Evolutionary conservation across 768 basidiomycete genomes (phyloP).

Genomic region (Tulasnella sp.): DNA sequence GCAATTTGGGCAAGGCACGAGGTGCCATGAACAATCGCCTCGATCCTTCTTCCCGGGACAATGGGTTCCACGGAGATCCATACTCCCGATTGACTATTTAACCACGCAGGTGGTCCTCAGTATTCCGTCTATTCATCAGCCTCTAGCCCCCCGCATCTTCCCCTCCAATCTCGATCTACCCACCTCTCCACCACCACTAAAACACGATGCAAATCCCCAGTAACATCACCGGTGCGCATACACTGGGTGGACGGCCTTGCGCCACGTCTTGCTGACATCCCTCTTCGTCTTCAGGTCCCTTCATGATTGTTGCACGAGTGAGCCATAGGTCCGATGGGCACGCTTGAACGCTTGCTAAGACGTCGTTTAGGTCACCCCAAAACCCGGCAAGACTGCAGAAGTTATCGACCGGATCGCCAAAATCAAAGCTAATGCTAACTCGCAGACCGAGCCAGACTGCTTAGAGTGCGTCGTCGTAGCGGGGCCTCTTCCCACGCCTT

Average conservation of each 20-base stretch:
- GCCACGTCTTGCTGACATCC: background rate
- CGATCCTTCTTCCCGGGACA: background rate
- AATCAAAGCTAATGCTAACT: constrained; percentile 1
- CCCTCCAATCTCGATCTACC: constrained; percentile 6
- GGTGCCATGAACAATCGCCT: background rate
- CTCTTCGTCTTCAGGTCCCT: background rate
- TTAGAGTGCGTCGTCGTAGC: background rate
- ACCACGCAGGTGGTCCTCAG: background rate
- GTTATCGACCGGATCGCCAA: background rate
- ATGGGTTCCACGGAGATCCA: background rate
- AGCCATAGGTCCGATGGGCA: background rate
- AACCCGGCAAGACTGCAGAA: background rate
- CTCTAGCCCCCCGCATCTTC: background rate
- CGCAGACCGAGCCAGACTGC: background rate
- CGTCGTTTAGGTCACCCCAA: background rate
- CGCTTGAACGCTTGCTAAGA: background rate
- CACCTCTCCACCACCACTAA: background rate
- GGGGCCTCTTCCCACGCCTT: background rate
- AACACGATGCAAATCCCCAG: background rate
- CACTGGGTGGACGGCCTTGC: background rate
- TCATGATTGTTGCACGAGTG: constrained; percentile 8
- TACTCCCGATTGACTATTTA: background rate
- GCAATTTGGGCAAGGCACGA: background rate
- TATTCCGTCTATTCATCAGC: background rate
- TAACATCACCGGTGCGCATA: background rate